Evolutionary conservation across 768 basidiomycete genomes (phyloP).

Genomic region (Tricholoma sp.): DNA sequence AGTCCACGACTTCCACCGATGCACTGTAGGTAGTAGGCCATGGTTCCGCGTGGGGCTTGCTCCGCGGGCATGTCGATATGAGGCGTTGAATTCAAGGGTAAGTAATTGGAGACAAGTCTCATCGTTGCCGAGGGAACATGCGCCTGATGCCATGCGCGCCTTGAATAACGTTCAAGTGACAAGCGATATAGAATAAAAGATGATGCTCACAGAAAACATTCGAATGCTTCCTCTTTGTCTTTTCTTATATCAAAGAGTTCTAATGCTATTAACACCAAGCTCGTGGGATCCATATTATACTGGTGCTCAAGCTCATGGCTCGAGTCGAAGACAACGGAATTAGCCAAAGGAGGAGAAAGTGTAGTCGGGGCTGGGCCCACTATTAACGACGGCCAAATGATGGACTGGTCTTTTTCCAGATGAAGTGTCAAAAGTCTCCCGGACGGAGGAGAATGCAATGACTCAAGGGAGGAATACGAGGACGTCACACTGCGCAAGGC

Average conservation of each 20-base stretch:
- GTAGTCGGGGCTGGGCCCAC: constrained; percentile 68
- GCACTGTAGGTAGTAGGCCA: constrained; percentile 57
- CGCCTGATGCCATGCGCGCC: constrained; percentile 80
- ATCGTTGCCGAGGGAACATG: constrained; percentile 73
- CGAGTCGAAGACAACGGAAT: constrained; percentile 49
- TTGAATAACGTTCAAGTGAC: constrained; percentile 22
- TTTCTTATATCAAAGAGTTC: constrained; percentile 73
- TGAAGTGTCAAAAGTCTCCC: constrained; percentile 75
- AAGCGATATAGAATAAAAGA: not conserved
- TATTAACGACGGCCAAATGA: constrained; percentile 80
- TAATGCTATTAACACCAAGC: constrained; percentile 64
- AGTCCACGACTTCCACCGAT: constrained; percentile 65
- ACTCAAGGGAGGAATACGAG: constrained; percentile 78
- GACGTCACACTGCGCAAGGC: constrained; percentile 55
- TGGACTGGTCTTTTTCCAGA: constrained; percentile 72
- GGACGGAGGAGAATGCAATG: constrained; percentile 49
- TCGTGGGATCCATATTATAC: constrained; percentile 87
- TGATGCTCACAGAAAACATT: constrained; percentile 66
- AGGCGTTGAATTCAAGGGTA: constrained; percentile 50
- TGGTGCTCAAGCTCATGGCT: constrained; percentile 51
- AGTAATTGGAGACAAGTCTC: constrained; percentile 69
- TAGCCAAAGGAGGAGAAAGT: constrained; percentile 46
- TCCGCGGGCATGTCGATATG: constrained; percentile 30
- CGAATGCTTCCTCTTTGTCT: constrained; percentile 74
- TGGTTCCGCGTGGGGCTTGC: constrained; percentile 44